These are phyloP conservation scores for Gymnopilus junonius DNA, from an alignment of 768 basidiomycete genomes.

Conservation along the genomic window DNA sequence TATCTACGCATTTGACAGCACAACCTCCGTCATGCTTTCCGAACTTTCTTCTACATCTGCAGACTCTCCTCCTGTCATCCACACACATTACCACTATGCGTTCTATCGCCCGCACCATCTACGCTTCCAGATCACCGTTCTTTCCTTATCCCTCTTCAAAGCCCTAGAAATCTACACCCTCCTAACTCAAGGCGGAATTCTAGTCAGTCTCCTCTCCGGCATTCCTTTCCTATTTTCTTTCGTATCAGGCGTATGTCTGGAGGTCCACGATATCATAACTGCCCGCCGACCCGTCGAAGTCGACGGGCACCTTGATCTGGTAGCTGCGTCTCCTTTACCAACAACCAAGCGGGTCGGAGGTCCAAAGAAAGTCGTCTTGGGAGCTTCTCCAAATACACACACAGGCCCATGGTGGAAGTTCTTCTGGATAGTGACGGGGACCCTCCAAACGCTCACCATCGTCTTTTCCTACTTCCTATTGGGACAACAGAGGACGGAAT, in stretches of 20 bases:
- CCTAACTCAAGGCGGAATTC: neutral
- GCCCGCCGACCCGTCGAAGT: constrained; percentile 9
- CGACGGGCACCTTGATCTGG: constrained; percentile 19
- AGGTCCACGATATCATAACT: constrained; percentile 11
- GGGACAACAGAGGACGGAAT: constrained; percentile 5
- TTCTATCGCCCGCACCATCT: constrained; percentile 6
- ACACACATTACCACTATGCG: constrained; percentile 1
- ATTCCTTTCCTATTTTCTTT: neutral
- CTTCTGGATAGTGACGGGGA: constrained; percentile 27
- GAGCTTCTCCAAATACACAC: constrained; percentile 20
- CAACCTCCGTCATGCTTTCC: constrained; percentile 3
- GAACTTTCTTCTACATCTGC: neutral
- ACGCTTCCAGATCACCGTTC: neutral
- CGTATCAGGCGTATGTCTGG: neutral
- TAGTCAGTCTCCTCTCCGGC: neutral
- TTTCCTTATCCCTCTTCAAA: neutral
- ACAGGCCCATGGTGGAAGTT: constrained; percentile 20
- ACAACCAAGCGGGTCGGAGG: constrained; percentile 21
- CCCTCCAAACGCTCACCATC: constrained; percentile 20
- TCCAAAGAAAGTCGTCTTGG: constrained; percentile 25
- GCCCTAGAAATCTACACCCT: neutral
- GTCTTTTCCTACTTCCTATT: constrained; percentile 26
- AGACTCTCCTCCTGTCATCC: neutral
- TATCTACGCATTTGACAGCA: constrained; percentile 3
- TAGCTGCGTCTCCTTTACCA: constrained; percentile 26